phyloP scores from a whole-genome alignment of 1,284 basidiomycete species.

The Sanghuangporus weigelae region DNA sequence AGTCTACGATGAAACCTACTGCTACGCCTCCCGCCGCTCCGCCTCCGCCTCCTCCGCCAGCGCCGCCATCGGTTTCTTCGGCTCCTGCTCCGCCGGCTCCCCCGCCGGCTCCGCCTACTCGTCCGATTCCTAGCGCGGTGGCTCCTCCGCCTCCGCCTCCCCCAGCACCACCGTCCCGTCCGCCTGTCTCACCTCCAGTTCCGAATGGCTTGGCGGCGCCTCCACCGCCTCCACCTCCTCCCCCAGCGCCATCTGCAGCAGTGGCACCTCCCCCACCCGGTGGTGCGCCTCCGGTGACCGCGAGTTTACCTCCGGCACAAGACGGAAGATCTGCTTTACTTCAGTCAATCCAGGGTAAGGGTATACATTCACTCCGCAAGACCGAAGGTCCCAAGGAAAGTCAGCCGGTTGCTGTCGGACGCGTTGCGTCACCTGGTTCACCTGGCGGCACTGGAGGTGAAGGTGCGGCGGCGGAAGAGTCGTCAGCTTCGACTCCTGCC shows the following conservation, averaged over 20 bases:
- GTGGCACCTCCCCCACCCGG: slow-evolving; percentile 30
- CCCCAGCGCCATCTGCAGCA: slow-evolving; percentile 18
- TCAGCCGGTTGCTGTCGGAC: slow-evolving; percentile 17
- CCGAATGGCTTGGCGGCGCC: slow-evolving; percentile 13
- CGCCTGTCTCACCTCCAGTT: slow-evolving; percentile 24
- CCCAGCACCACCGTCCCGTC: slow-evolving; percentile 30
- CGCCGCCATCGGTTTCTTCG: slow-evolving; percentile 20
- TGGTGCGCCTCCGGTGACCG: slow-evolving; percentile 31
- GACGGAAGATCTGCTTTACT: slow-evolving; percentile 55
- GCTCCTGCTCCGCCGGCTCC: slow-evolving; percentile 23
- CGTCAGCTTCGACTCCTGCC: slow-evolving; percentile 18
- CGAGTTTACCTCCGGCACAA: slow-evolving; percentile 33
- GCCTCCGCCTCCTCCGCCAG: slow-evolving; percentile 17
- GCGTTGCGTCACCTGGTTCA: slow-evolving; percentile 21
- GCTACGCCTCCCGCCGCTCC: slow-evolving; percentile 24
- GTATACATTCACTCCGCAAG: slow-evolving; percentile 72
- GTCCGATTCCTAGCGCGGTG: slow-evolving; percentile 24
- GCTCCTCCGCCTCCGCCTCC: slow-evolving; percentile 24
- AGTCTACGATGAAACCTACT: slow-evolving; percentile 22
- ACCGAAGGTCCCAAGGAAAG: slow-evolving; percentile 39
- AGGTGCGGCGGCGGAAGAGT: slow-evolving; percentile 32
- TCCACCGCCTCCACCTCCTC: slow-evolving; percentile 19
- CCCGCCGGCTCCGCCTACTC: slow-evolving; percentile 29
- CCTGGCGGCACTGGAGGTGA: slow-evolving; percentile 27
- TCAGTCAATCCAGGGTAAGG: slow-evolving; percentile 64